These are phyloP conservation scores for Aureoboletus auriporus DNA, from an alignment of 768 basidiomycete genomes.

Conservation along the genomic window DNA sequence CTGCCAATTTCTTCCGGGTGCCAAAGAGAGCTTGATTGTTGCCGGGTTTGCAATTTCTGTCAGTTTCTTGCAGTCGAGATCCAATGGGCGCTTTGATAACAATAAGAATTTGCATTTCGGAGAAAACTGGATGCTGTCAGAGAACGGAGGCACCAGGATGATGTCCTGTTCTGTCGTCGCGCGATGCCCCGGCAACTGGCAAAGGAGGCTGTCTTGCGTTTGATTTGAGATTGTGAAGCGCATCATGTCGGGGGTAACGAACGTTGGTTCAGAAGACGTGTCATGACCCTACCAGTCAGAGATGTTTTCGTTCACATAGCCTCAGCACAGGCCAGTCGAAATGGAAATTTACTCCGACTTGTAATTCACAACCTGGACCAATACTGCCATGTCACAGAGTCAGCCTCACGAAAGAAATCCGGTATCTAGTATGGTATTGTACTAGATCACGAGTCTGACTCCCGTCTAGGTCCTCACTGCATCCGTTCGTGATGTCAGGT, in stretches of 20 bases:
- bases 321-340: too few species aligned
- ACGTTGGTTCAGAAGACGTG: too few species aligned
- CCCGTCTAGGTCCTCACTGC: constrained; percentile 53
- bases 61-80: constrained; percentile 20
- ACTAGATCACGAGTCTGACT: constrained; percentile 3
- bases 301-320: too few species aligned
- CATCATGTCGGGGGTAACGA: constrained; percentile 8
- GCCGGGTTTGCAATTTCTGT: constrained; percentile 9
- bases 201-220: constrained; percentile 28
- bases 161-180: not conserved
- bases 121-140: constrained; percentile 19
- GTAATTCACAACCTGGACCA: too few species aligned
- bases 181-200: constrained; percentile 1
- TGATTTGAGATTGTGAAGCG: constrained; percentile 35
- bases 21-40: constrained; percentile 19
- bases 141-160: constrained; percentile 22
- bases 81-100: constrained; percentile 13
- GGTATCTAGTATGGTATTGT: constrained; percentile 10
- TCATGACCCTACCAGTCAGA: too few species aligned
- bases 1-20: constrained; percentile 42
- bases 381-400: constrained; percentile 2
- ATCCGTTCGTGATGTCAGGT: constrained; percentile 77
- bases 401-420: constrained; percentile 20
- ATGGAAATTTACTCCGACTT: too few species aligned
- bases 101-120: constrained; percentile 14